A percentile compares a stretch with the other conserved stretches of the same genome.
Conservation (phyloP, 2,329 filamentous ascomycete genomes). For the Cercospora nicotianae region DNA sequence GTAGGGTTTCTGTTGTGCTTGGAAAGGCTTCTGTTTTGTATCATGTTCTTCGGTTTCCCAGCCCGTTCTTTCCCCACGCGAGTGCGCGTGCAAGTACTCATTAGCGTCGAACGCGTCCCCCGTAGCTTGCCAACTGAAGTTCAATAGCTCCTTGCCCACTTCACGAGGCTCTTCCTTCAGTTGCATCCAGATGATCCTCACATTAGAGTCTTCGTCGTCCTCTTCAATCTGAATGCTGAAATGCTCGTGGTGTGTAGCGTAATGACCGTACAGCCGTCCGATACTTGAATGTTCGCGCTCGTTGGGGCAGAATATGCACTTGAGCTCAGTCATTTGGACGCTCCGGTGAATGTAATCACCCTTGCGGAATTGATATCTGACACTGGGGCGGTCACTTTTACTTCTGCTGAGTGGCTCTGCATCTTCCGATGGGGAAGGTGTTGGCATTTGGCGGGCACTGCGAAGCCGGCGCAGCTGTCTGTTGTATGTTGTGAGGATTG, state of each 20-base stretch:
- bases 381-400: conserved; percentile 12
- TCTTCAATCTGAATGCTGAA: conserved; percentile 35
- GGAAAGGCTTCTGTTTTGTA: neutral
- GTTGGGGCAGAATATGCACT: conserved; percentile 31
- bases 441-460: conserved; percentile 30
- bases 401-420: neutral
- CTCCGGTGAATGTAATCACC: conserved; percentile 12
- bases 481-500: conserved; percentile 32
- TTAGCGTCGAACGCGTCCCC: conserved; percentile 39
- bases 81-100: conserved; percentile 29
- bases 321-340: conserved; percentile 21
- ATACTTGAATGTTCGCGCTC: conserved; percentile 29
- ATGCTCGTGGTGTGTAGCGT: conserved; percentile 39
- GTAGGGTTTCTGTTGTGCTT: neutral
- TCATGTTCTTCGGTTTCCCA: conserved; percentile 27
- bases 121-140: conserved; percentile 38
- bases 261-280: conserved; percentile 40
- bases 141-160: conserved; percentile 27
- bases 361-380: conserved; percentile 32
- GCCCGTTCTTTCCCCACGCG: conserved; percentile 37
- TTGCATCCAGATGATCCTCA: conserved; percentile 21
- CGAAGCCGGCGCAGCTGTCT: conserved; percentile 7
- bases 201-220: conserved; percentile 15
- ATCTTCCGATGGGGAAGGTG: conserved; percentile 32
- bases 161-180: conserved; percentile 17